phyloP scores from a whole-genome alignment of 2,329 filamentous ascomycete genomes.

The Diaporthe nobilis region DNA sequence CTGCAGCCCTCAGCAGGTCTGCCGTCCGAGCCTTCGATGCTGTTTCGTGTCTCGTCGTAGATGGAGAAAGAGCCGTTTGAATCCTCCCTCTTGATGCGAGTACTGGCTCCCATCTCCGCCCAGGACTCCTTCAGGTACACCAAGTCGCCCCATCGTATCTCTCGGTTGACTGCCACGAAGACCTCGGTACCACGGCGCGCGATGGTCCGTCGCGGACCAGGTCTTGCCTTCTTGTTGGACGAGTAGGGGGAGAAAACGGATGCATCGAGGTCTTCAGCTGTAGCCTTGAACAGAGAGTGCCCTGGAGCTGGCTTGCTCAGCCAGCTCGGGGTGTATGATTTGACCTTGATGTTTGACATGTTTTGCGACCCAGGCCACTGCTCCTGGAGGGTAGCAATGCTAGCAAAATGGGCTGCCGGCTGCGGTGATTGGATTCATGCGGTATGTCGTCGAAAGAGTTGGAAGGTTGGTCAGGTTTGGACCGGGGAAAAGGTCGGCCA shows the following conservation, averaged over 20 bases:
- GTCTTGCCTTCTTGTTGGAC: conserved; percentile 58
- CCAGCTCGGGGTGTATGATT: conserved; percentile 89
- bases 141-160: conserved; percentile 93
- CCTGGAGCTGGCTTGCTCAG: conserved; percentile 84
- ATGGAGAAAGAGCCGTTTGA: conserved; percentile 56
- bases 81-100: conserved; percentile 64
- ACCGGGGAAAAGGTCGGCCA: not conserved
- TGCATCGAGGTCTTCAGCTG: conserved; percentile 51
- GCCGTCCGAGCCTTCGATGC: conserved; percentile 44
- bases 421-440: conserved; percentile 24
- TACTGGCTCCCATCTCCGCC: conserved; percentile 55
- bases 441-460: not conserved
- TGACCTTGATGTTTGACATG: conserved; percentile 82
- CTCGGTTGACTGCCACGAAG: conserved; percentile 88
- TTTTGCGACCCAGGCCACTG: conserved; percentile 44
- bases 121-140: conserved; percentile 79
- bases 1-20: conserved; percentile 59
- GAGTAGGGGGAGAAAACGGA: conserved; percentile 53
- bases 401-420: conserved; percentile 25
- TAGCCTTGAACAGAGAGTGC: conserved; percentile 79
- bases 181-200: conserved; percentile 88
- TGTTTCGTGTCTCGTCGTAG: conserved; percentile 46
- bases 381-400: conserved; percentile 29
- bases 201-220: conserved; percentile 75
- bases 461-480: not conserved